Evolutionary conservation across 495 filamentous ascomycete species (phyloP), one percentile per base, ranked within the genome.

Genomic region (Xylaria nigripes): DNA sequence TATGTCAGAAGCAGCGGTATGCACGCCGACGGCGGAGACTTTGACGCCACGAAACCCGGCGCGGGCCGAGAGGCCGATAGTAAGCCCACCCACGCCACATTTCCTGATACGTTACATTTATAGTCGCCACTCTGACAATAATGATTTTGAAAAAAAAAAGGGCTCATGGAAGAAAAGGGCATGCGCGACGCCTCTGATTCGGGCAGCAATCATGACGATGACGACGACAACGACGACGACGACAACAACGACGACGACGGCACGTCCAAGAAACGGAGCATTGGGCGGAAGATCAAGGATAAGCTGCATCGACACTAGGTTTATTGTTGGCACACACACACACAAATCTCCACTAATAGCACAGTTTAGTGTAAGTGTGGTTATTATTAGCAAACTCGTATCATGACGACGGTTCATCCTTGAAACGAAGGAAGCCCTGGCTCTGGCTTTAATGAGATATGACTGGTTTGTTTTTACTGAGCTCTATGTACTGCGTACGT

Each of bases 21-120:
- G 51, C 57, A 73, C 52, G 68, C 80, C 58, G 75, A 82, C 54
- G 70, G 82, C 54, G 67, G 80, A 16, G 65, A 85, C 59, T 73
- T 86, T 60, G 84, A 86, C 69, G 67, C 81, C 43, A 68, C 74
- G 24, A 72, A 71, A 22, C 77, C 83, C 1, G 83, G 84, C 7
- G 84, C 84, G 6, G 83, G 82, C 0, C 62, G 64, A 30, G 84
- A 87, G 64, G 84, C 83, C 47, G 80, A 84, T 61, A 75, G 83
- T 85, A 72, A 70, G 82, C 76, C n/a, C 23, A 12, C 18, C 51
- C 42, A 40, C 60, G 41, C 55, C 34, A 21, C n/a, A 6, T 42
- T 6, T 10, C 2, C 32, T 24, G 1, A 12, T 32, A n/a, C 6
- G 32, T 4, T 3, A 21, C 7, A 9, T 34, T 32, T 16, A 25